Evolutionary conservation across 2,329 filamentous ascomycete species (phyloP), one percentile per base, ranked within the genome.

Genomic region (Botrytis porri): DNA sequence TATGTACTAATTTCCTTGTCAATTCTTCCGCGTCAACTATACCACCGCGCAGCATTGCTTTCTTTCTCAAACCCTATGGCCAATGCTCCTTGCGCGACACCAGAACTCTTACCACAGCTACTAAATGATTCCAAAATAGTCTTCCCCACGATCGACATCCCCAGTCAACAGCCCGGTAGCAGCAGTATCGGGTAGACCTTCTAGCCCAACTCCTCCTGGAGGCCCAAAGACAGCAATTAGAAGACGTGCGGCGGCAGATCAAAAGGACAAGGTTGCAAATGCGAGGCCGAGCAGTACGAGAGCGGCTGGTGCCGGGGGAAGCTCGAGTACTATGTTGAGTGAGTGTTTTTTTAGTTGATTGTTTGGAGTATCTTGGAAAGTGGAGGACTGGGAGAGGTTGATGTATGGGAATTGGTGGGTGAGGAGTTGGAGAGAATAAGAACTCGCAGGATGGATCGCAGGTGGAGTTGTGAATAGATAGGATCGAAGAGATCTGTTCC

Each of bases 301-400:
- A 80, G 91, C 95, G 57, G 96, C 96, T 48, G 96, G 96, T 79
- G 96, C 96, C 29, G 96, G 96, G 78, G 96, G 96, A 77, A 98
- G 94, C 82, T 97, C 92, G 84, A 97, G 94, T 86, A 99, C 96
- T 70, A 99, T 99, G 96, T 88, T 99, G 86, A 95, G 95, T 94
- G 92, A 78, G 92, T 89, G 54, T 25, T 57, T 71, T 65, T 73
- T 72, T 41, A 54, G 63, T 54, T 72, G 1, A 32, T 73, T 39
- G 51, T 39, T 64, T 60, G n/a, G 25, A 43, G 32, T 22, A 32
- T 12, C 20, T 61, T 35, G n/a, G 41, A 35, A 45, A 25, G 29
- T 16, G 48, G 18, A 62, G 51, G 41, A 57, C 41, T 65, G 59
- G 51, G 64, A 59, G 65, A 69, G 71, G n/a, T 7, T 37, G 43